Conservation (phyloP, 495 filamentous ascomycete species). For the Neurospora hispaniola region DNA sequence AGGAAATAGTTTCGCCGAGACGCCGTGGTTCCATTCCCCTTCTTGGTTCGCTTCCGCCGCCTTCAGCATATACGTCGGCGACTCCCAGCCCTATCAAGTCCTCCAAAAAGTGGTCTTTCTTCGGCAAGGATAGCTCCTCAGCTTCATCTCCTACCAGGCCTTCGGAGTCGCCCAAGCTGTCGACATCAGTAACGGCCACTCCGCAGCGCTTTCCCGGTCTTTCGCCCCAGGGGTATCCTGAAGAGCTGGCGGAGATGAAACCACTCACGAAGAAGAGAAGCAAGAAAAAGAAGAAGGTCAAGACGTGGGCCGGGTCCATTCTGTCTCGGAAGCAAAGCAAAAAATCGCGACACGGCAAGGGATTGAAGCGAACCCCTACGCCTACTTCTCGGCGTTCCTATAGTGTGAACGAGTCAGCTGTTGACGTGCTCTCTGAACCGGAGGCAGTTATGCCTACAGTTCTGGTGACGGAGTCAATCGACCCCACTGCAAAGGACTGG, state of each 20-base stretch:
- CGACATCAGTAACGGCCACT: slow-evolving; percentile 2
- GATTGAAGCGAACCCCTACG: slow-evolving; percentile 30
- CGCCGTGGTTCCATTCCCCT: slow-evolving; percentile 42
- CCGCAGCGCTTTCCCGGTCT: slow-evolving; percentile 9
- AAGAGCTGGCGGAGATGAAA: slow-evolving; percentile 8
- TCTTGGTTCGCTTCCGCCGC: slow-evolving; percentile 25
- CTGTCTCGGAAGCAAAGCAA: slow-evolving; percentile 50
- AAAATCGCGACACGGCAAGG: slow-evolving; percentile 32
- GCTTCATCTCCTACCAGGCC: slow-evolving; percentile 33
- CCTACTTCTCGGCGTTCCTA: slow-evolving; percentile 24
- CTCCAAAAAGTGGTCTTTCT: slow-evolving; percentile 43
- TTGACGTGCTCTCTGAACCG: slow-evolving; percentile 12
- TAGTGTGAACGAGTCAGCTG: slow-evolving; percentile 10
- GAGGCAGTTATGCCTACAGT: slow-evolving; percentile 18
- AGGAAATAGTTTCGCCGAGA: slow-evolving; percentile 23
- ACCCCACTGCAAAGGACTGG: slow-evolving; percentile 15
- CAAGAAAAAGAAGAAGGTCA: slow-evolving; percentile 70
- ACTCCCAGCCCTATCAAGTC: slow-evolving; percentile 37
- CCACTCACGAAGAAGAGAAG: slow-evolving; percentile 38
- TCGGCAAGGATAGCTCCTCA: slow-evolving; percentile 38
- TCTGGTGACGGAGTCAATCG: slow-evolving; percentile 16
- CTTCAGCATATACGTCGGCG: slow-evolving; percentile 16
- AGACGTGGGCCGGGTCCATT: slow-evolving; percentile 70
- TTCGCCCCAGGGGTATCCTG: not conserved
- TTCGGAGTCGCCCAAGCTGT: slow-evolving; percentile 21